Conservation (phyloP, 441 rosid genomes). For the Populus hybrid region DNA sequence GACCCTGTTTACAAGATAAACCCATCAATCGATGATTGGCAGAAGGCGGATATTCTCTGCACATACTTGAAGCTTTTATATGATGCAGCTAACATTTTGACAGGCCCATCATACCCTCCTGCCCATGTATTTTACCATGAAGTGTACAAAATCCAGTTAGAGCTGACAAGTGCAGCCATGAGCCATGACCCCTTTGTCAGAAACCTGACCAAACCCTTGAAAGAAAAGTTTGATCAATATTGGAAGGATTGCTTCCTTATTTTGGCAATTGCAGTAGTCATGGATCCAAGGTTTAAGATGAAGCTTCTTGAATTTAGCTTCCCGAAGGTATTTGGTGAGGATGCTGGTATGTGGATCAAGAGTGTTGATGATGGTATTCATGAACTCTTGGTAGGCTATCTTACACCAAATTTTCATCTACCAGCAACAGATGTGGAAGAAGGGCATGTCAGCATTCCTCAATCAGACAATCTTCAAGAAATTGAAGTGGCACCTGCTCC, state of each 20-base stretch:
- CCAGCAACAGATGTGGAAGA: slow-evolving; percentile 41
- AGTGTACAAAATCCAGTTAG: slow-evolving; percentile 65
- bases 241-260: slow-evolving; percentile 76
- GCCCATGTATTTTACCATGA: slow-evolving; percentile 71
- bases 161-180: slow-evolving; percentile 54
- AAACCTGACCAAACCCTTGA: slow-evolving; percentile 53
- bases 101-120: slow-evolving; percentile 42
- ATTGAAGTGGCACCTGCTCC: neutral
- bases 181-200: slow-evolving; percentile 59
- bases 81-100: slow-evolving; percentile 61
- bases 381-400: slow-evolving; percentile 67
- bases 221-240: slow-evolving; percentile 68
- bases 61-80: slow-evolving; percentile 58
- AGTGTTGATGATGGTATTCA: slow-evolving; percentile 65
- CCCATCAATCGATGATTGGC: slow-evolving; percentile 78
- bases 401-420: slow-evolving; percentile 31
- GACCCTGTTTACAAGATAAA: slow-evolving; percentile 55
- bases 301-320: slow-evolving; percentile 78
- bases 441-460: slow-evolving; percentile 30
- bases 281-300: slow-evolving; percentile 93
- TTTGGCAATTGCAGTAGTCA: slow-evolving; percentile 72
- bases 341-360: slow-evolving; percentile 64
- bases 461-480: slow-evolving; percentile 35
- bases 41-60: slow-evolving; percentile 65
- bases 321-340: slow-evolving; percentile 67